Conservation (phyloP, 225 moss, liverwort and hornwort species). For the Marchantia polymorpha region DNA sequence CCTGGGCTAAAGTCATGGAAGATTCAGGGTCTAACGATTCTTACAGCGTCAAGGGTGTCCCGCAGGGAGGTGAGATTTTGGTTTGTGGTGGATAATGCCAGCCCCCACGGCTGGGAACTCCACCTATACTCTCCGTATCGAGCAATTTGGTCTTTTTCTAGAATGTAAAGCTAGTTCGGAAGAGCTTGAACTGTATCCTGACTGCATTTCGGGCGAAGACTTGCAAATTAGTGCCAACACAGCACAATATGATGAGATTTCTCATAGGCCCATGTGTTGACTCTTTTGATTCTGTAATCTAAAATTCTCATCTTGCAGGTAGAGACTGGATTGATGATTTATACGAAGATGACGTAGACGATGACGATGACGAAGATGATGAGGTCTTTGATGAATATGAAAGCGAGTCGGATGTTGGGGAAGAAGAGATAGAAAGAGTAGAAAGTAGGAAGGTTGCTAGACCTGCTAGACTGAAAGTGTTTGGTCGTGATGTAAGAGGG, state of each 20-base stretch:
- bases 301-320: constrained; percentile 8
- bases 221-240: no score
- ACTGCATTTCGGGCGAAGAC: background rate
- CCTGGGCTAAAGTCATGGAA: constrained; percentile 83
- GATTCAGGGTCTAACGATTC: constrained; percentile 53
- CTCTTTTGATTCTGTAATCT: background rate
- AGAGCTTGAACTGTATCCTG: background rate
- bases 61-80: constrained; percentile 52
- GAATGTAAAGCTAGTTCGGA: background rate
- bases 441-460: constrained; percentile 40
- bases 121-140: background rate
- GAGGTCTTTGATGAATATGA: constrained; percentile 35
- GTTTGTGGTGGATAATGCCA: background rate
- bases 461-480: constrained; percentile 61
- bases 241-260: background rate
- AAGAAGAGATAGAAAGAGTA: constrained; percentile 37
- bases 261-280: background rate
- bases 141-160: background rate
- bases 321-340: constrained; percentile 43
- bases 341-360: constrained; percentile 34
- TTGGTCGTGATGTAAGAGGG: constrained; percentile 84
- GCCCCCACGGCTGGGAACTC: background rate
- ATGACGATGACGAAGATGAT: constrained; percentile 39
- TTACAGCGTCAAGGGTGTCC: constrained; percentile 78
- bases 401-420: constrained; percentile 41